Evolutionary conservation across 2,329 filamentous ascomycete genomes (phyloP).

Genomic region (Phoma herbarum): DNA sequence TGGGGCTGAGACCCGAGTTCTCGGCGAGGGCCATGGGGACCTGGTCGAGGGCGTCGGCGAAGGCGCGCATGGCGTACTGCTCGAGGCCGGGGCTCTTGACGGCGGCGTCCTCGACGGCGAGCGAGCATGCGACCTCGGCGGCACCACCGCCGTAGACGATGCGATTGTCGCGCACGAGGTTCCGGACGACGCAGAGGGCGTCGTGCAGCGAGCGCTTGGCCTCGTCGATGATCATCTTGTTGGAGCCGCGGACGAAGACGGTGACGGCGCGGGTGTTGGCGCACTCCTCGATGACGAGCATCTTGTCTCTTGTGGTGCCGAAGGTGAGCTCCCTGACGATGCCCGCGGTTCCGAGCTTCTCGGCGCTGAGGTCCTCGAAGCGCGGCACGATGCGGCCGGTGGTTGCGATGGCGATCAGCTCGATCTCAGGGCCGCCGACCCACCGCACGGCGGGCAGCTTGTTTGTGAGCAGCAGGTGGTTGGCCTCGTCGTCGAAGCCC

Average conservation of each 20-base stretch:
- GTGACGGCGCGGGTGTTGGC: constrained; percentile 97
- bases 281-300: constrained; percentile 99
- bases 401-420: constrained; percentile 97
- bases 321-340: constrained; percentile 95
- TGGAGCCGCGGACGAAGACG: constrained; percentile 94
- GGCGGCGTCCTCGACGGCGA: constrained; percentile 94
- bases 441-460: constrained; percentile 93
- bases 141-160: constrained; percentile 98
- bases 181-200: constrained; percentile 95
- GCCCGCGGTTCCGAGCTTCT: constrained; percentile 91
- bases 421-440: constrained; percentile 98
- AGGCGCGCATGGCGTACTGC: constrained; percentile 99
- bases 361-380: constrained; percentile 90
- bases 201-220: constrained; percentile 97
- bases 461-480: constrained; percentile 96
- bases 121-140: constrained; percentile 94
- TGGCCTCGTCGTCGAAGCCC: constrained; percentile 99
- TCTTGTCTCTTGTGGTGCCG: constrained; percentile 97
- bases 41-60: constrained; percentile 91
- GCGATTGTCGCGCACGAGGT: constrained; percentile 93
- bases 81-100: constrained; percentile 96
- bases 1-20: constrained; percentile 95
- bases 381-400: constrained; percentile 97
- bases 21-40: constrained; percentile 96
- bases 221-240: constrained; percentile 99